Percentiles rank a stretch among this genome's conserved stretches.
Conservation (phyloP, 257 asterid species). For the Hygrophila difformis region DNA sequence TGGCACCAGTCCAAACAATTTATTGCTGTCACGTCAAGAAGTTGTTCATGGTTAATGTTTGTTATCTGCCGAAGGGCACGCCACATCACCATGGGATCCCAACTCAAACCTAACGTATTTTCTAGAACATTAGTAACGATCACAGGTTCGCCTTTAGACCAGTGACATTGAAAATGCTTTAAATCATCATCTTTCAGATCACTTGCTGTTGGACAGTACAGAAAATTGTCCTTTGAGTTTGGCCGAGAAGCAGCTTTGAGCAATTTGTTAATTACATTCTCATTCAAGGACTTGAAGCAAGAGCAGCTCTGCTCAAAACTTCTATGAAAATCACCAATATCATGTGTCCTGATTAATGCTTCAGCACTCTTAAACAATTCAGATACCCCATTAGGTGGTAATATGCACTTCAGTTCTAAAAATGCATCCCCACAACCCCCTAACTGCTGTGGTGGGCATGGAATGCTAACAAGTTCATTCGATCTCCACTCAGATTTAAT, state of each 20-base stretch:
- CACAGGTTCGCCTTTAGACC: no score
- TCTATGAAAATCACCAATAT: conserved; percentile 15
- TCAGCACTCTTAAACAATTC: conserved; percentile 40
- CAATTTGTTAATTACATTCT: no score
- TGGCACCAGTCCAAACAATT: no score
- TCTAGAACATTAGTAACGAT: no score
- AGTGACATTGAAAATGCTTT: no score
- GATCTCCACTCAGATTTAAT: no score
- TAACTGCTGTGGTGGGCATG: conserved; percentile 38
- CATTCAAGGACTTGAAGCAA: no score
- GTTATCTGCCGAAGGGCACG: conserved; percentile 85
- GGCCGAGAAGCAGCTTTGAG: conserved; percentile 55
- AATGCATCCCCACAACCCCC: no score
- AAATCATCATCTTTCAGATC: conserved; percentile 41
- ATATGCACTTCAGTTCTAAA: conserved; percentile 39
- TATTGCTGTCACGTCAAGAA: no score
- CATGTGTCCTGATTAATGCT: conserved; percentile 17
- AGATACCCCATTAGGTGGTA: conserved; percentile 29
- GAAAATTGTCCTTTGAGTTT: conserved; percentile 44
- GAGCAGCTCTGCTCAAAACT: no score
- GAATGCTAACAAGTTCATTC: conserved; percentile 38
- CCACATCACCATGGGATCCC: conserved; percentile 99
- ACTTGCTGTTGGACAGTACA: conserved; percentile 61
- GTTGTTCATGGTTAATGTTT: no score
- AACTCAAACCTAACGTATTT: conserved; percentile 76